Base-by-base conservation (phyloP, 2,329 filamentous ascomycete genomes). In the Emergomyces orientalis region DNA sequence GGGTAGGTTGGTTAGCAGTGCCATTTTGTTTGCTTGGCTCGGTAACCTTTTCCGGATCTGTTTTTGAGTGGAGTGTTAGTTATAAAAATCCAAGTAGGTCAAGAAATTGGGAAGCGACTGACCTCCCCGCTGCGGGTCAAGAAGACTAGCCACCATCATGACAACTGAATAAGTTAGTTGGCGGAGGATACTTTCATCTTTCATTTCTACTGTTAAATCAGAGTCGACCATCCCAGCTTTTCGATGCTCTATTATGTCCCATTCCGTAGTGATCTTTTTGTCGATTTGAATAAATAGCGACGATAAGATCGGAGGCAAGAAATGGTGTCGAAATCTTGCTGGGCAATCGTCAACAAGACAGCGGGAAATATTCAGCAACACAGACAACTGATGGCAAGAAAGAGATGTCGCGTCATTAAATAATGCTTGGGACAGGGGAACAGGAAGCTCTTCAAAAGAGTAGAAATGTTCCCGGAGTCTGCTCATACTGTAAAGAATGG, bases 161-260 rank as follows among this genome's bases (percentile, higher is more conserved):
- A 97, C 91, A 1, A 92, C 90, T 3, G 91, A 91, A 75, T 95
- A 94, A 0, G 93, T 97, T 59, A 97, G 82, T 73, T 97, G 91
- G 25, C 94, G 86, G 55, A 99, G 79, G 37, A 99, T 95, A 71
- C 93, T 97, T 74, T 99, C 94, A 7, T 90, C 88, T 76, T 97
- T 96, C 94, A 99, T 99, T 77, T 99, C 94, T 68, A 97, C 91
- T 1, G 89, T 90, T 61, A 99, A 78, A 64, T 90, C 89, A 62
- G 92, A 90, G 25, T 87, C 87, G 3, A 87, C 87, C 1, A 87
- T 83, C 51, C 84, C 82, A 14, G 86, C 78, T 71, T 79, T 71
- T 70, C 77, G 68, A 72, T 80, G 69, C 64, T 87, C 84, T 63
- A 97, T 85, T 67, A 85, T 85, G 65, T 88, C 85, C 94, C 94